Conservation (phyloP, 768 basidiomycete genomes). For the Russula emetica region DNA sequence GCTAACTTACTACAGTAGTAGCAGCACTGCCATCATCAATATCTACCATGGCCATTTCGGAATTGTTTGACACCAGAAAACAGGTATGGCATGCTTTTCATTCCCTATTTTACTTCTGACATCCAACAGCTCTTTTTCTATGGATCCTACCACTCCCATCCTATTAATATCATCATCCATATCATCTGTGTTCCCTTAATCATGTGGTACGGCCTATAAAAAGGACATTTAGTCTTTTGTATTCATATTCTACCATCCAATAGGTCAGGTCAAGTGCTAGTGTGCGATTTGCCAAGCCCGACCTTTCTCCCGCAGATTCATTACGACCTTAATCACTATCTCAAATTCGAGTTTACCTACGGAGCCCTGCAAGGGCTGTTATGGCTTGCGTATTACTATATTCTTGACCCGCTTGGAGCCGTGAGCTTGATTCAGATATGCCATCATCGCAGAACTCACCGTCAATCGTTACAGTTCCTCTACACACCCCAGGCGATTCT, state of each 20-base stretch:
- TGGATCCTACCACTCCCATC: constrained; percentile 86
- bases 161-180: constrained; percentile 80
- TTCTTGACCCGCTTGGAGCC: constrained; percentile 79
- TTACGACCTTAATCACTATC: constrained; percentile 53
- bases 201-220: constrained; percentile 53
- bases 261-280: constrained; percentile 63
- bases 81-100: constrained; percentile 44
- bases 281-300: constrained; percentile 33
- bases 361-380: constrained; percentile 53
- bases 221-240: neutral
- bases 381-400: constrained; percentile 72
- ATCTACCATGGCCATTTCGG: constrained; percentile 33
- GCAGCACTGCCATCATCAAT: neutral
- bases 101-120: constrained; percentile 19
- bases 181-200: constrained; percentile 79
- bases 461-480: constrained; percentile 49
- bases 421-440: constrained; percentile 45
- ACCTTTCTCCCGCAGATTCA: constrained; percentile 48
- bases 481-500: constrained; percentile 70
- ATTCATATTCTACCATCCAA: constrained; percentile 3
- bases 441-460: constrained; percentile 5
- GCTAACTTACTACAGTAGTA: too few species aligned
- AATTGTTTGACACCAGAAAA: constrained; percentile 61
- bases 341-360: constrained; percentile 67
- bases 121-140: constrained; percentile 76